A percentile compares a stretch with the other conserved stretches of the same genome.
These are phyloP conservation scores for Fusarium fracticaudum DNA, from an alignment of 2,329 filamentous ascomycete species.

Conservation along the genomic window DNA sequence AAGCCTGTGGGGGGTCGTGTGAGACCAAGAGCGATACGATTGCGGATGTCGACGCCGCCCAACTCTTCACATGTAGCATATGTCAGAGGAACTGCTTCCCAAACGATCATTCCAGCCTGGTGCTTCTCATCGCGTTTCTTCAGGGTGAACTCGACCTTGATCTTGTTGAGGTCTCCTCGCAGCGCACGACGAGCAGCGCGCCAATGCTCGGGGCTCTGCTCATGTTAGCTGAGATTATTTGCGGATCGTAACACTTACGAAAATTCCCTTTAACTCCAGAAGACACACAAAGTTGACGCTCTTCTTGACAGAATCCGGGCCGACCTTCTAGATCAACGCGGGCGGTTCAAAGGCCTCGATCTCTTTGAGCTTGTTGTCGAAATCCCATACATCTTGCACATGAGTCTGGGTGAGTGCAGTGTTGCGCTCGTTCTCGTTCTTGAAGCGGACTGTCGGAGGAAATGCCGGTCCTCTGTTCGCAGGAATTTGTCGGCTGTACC, in stretches of 20 bases:
- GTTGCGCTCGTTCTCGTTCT: background rate
- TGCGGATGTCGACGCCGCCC: background rate
- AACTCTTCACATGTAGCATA: accelerated
- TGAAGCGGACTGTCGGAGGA: background rate
- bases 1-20: background rate
- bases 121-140: accelerated
- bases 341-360: background rate
- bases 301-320: accelerated
- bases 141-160: background rate
- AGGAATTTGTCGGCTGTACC: background rate
- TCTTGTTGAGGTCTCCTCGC: background rate
- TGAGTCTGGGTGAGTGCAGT: background rate
- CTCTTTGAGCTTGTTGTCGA: background rate
- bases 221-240: background rate
- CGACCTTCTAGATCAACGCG: constrained; percentile 1
- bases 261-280: background rate
- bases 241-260: background rate
- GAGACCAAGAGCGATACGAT: background rate
- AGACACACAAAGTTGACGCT: background rate
- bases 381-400: constrained; percentile 11
- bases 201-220: background rate
- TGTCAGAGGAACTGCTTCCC: background rate
- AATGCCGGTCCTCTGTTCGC: background rate
- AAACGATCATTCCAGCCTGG: background rate
- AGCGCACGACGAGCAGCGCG: background rate